Evolutionary conservation across 1,284 basidiomycete species (phyloP).

Genomic region (Thecaphora thlaspeos): DNA sequence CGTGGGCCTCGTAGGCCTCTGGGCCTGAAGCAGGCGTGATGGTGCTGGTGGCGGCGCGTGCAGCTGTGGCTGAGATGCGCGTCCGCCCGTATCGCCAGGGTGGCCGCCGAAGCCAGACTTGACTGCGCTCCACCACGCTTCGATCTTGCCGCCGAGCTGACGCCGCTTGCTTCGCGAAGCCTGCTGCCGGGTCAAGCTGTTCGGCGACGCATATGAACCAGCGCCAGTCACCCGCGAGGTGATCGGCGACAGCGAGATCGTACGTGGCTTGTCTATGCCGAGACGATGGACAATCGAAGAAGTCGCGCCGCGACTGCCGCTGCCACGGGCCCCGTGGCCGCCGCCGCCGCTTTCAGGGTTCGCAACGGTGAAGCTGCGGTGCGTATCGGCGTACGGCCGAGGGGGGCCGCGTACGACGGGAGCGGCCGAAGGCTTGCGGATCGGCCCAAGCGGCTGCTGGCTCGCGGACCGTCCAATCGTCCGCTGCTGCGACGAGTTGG

Average conservation of each 20-base stretch:
- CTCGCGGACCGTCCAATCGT: not conserved
- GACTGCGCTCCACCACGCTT: slow-evolving; percentile 54
- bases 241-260: slow-evolving; percentile 43
- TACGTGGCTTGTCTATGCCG: slow-evolving; percentile 32
- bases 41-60: too few species aligned
- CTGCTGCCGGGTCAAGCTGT: slow-evolving; percentile 2
- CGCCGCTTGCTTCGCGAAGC: slow-evolving; percentile 30
- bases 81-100: too few species aligned
- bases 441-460: not conserved
- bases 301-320: too few species aligned
- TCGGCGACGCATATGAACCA: slow-evolving; percentile 1
- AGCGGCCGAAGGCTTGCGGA: not conserved
- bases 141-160: slow-evolving; percentile 49
- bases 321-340: too few species aligned
- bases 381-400: slow-evolving; percentile 12
- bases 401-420: not conserved
- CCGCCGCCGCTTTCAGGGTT: too few species aligned
- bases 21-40: too few species aligned
- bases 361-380: slow-evolving; percentile 28
- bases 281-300: slow-evolving; percentile 29
- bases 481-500: too few species aligned
- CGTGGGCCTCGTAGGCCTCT: too few species aligned
- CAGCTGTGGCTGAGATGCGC: too few species aligned
- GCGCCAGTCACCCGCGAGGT: slow-evolving; percentile 27
- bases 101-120: slow-evolving; percentile 45